These are phyloP conservation scores for Hanseniaspora lachancei DNA, from an alignment of 805 yeast species.

Conservation along the genomic window DNA sequence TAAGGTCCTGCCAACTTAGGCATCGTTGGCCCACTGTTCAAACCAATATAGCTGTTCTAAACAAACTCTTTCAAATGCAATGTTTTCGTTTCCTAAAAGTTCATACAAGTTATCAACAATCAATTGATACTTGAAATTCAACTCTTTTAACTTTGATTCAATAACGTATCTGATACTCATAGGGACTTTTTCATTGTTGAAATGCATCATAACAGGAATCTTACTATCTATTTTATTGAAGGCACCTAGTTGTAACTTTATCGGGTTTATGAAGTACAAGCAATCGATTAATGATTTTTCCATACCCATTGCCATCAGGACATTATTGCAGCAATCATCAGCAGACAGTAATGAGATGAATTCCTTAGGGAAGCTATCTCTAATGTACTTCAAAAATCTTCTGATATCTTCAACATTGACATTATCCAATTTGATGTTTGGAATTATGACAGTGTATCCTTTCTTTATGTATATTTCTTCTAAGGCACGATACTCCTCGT, in stretches of 20 bases:
- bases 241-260: background rate
- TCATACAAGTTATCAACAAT: slow-evolving; percentile 11
- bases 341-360: slow-evolving; percentile 7
- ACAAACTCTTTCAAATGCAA: slow-evolving; percentile 13
- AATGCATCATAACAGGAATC: slow-evolving; percentile 12
- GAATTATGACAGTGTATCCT: slow-evolving; percentile 11
- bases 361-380: background rate
- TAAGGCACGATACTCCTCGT: slow-evolving; percentile 3
- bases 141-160: slow-evolving; percentile 9
- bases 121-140: slow-evolving; percentile 11
- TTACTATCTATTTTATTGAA: slow-evolving; percentile 2
- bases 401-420: slow-evolving; percentile 1
- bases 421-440: background rate
- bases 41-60: slow-evolving; percentile 13
- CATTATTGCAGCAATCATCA: background rate
- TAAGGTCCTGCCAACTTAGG: background rate
- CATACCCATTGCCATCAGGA: background rate
- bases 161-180: slow-evolving; percentile 12
- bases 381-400: slow-evolving; percentile 2
- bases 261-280: slow-evolving; percentile 10
- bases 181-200: slow-evolving; percentile 12
- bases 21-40: slow-evolving; percentile 10
- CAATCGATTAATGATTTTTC: slow-evolving; percentile 1
- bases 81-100: slow-evolving; percentile 2
- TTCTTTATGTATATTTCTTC: slow-evolving; percentile 10